Percentiles rank a stretch among this genome's conserved stretches.
Conservation (phyloP, 2,329 filamentous ascomycete species). For the Pseudofabraea citricarpa region DNA sequence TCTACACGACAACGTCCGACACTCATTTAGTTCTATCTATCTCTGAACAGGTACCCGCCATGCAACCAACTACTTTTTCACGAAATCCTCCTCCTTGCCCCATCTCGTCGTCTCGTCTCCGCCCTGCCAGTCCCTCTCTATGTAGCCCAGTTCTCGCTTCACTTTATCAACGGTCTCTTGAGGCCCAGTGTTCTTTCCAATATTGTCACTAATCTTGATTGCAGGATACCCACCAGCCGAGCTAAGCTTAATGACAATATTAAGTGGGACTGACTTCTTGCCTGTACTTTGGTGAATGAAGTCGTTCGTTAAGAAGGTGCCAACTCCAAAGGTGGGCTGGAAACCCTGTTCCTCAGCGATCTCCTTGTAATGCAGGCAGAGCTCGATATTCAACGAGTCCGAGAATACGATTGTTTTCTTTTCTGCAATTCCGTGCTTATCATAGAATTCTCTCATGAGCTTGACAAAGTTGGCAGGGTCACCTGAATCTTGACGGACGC, state of each 20-base stretch:
- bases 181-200: constrained; percentile 88
- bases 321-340: constrained; percentile 85
- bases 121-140: constrained; percentile 76
- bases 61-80: too few species aligned
- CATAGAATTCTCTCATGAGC: constrained; percentile 45
- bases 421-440: constrained; percentile 58
- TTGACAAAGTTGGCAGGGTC: constrained; percentile 64
- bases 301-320: constrained; percentile 95
- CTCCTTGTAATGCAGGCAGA: constrained; percentile 84
- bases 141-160: constrained; percentile 80
- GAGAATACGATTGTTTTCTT: constrained; percentile 93
- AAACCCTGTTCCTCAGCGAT: constrained; percentile 78
- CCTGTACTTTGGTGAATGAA: constrained; percentile 69
- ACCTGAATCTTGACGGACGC: constrained; percentile 68
- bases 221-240: constrained; percentile 76
- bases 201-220: constrained; percentile 89
- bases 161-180: constrained; percentile 72
- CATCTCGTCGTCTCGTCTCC: constrained; percentile 83
- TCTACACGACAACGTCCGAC: too few species aligned
- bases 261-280: constrained; percentile 83
- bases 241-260: constrained; percentile 97
- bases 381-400: constrained; percentile 87
- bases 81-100: constrained; percentile 48
- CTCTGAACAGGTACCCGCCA: too few species aligned
- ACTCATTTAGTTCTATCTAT: too few species aligned